Evolutionary conservation across 164 flowering plant species (phyloP), one percentile per base, ranked within the genome.

Genomic region (Euptelea pleiosperma): DNA sequence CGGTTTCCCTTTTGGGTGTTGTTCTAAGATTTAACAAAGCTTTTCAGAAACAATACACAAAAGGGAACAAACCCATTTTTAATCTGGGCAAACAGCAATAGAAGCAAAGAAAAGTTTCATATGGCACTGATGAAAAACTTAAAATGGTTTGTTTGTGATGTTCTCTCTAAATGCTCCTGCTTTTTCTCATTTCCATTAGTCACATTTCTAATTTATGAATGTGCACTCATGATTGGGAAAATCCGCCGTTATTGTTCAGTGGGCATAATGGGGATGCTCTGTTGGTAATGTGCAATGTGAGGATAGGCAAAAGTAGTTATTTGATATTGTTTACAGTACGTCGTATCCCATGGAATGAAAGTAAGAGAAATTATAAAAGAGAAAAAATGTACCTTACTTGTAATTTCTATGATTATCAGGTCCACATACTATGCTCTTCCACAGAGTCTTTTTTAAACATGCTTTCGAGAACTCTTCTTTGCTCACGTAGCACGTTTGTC

Each of bases 1-100:
- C 44, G 97, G 97, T 48, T 87, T 90, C 77, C 71, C 87, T 58
- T 60, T 74, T 35, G 97, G 97, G 57, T n/a, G n/a, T 62, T 81
- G 35, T 68, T 90, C 2, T 62, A 82, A 55, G 97, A 85, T 71
- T 72, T 90, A 8, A 53, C 85, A 14, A 79, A 69, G 36, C 76
- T 74, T 54, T 16, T 50, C 35, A 73, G 50, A 65, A 54, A 36
- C 60, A 39, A 9, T 2, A 3, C n/a, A n/a, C 62, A 0, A 67
- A 64, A 14, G 53, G 68, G 18, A 65, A 39, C 33, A 68, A 64
- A 29, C 44, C n/a, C 63, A 26, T 43, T 55, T 33, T 56, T 15
- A 35, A 28, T 43, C 43, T 28, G 16, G 37, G 70, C 10, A 73
- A 70, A 33, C 75, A 63, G 44, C 61, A 59, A 36, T 59, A 70